These are phyloP conservation scores for Zhuliangozyma blackwelliae DNA, from an alignment of 1,139 yeast genomes.

Conservation along the genomic window DNA sequence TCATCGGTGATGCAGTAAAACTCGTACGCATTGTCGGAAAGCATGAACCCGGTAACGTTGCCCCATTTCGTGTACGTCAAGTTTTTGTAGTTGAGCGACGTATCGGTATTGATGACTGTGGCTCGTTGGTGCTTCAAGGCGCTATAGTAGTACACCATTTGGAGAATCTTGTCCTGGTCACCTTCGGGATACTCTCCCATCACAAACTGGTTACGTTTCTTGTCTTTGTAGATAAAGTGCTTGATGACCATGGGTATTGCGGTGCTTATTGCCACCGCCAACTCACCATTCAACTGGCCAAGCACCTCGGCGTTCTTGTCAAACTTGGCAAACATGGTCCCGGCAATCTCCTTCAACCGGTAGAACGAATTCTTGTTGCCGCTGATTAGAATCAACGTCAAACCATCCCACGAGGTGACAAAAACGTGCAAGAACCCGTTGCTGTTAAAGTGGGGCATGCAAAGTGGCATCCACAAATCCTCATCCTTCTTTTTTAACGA, in stretches of 20 bases:
- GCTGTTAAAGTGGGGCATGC: constrained; percentile 85
- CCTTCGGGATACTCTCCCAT: constrained; percentile 21
- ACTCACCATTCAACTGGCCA: constrained; percentile 34
- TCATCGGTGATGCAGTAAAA: constrained; percentile 37
- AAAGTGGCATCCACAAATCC: constrained; percentile 91
- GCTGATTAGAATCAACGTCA: constrained; percentile 69
- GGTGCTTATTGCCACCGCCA: constrained; percentile 13
- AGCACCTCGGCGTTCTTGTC: constrained; percentile 30
- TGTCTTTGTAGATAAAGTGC: constrained; percentile 79
- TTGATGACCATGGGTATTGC: constrained; percentile 31
- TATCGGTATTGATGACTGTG: constrained; percentile 7
- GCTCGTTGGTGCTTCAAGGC: constrained; percentile 27
- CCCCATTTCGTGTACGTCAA: constrained; percentile 32
- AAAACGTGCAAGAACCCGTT: constrained; percentile 84
- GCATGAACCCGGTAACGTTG: constrained; percentile 34
- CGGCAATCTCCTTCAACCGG: constrained; percentile 61
- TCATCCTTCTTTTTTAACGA: constrained; percentile 32
- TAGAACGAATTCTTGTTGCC: constrained; percentile 82
- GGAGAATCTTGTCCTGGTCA: constrained; percentile 15
- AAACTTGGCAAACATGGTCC: constrained; percentile 45
- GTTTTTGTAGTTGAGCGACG: constrained; percentile 20
- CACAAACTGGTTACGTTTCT: constrained; percentile 39
- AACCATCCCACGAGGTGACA: constrained; percentile 52
- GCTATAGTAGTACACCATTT: constrained; percentile 30
- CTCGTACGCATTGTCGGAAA: constrained; percentile 32